Evolutionary conservation across 805 yeast genomes (phyloP).

Genomic region (Hanseniaspora hatyaiensis): DNA sequence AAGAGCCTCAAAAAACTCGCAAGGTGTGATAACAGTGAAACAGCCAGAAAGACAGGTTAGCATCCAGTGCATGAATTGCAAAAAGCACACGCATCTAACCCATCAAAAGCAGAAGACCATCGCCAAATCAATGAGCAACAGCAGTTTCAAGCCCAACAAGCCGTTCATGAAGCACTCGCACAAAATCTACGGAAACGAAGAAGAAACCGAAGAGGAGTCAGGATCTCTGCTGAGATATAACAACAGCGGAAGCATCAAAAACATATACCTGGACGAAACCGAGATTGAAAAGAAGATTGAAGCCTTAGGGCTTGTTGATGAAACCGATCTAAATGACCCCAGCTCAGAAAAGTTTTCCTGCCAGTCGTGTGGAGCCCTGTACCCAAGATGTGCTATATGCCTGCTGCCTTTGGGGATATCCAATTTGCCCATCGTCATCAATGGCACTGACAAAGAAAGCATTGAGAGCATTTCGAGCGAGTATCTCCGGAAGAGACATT

Average conservation of each 20-base stretch:
- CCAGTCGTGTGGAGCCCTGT: constrained; percentile 75
- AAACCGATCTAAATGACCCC: background rate
- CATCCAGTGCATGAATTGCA: constrained; percentile 73
- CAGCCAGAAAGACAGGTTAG: constrained; percentile 62
- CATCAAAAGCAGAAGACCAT: constrained; percentile 2
- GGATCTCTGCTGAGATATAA: background rate
- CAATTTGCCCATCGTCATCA: constrained; percentile 27
- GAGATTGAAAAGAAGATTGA: background rate
- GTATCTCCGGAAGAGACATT: constrained; percentile 19
- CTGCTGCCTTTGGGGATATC: constrained; percentile 59
- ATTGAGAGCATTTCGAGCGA: background rate
- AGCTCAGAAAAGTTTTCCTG: constrained; percentile 36
- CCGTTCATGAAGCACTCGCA: background rate
- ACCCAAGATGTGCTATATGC: constrained; percentile 88
- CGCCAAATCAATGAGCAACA: background rate
- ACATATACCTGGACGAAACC: background rate
- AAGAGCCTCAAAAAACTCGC: constrained; percentile 43
- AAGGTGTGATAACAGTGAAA: constrained; percentile 38
- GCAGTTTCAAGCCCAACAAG: background rate
- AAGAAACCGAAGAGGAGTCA: constrained; percentile 1
- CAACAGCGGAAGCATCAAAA: background rate
- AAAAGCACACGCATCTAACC: constrained; percentile 48
- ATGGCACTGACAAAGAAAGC: constrained; percentile 20
- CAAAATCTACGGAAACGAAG: constrained; percentile 2
- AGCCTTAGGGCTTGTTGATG: background rate